phyloP scores from a whole-genome alignment of 495 filamentous ascomycete genomes.

The Podospora bellae-mahoneyi region DNA sequence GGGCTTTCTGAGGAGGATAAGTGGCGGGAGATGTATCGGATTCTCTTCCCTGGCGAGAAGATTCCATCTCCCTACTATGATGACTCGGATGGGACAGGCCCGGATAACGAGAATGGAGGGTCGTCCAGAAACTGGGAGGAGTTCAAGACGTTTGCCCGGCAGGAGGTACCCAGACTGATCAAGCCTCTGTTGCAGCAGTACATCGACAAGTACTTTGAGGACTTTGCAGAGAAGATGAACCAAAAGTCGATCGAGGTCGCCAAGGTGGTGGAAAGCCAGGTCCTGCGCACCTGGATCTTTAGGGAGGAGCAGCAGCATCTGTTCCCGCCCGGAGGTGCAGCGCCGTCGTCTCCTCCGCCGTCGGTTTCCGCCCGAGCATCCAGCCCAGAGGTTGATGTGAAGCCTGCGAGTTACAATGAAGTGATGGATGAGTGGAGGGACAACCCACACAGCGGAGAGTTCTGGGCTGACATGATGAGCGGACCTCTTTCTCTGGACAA shows the following conservation, averaged over 20 bases:
- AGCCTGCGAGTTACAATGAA: background rate
- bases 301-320: slow-evolving; percentile 18
- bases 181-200: slow-evolving; percentile 25
- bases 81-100: background rate
- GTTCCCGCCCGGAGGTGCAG: background rate
- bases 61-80: slow-evolving; percentile 33
- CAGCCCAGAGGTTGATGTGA: background rate
- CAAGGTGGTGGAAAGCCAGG: slow-evolving; percentile 16
- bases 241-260: slow-evolving; percentile 23
- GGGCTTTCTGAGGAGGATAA: slow-evolving; percentile 26
- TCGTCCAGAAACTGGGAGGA: slow-evolving; percentile 20
- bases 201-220: slow-evolving; percentile 24
- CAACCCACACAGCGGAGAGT: background rate
- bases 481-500: background rate
- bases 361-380: background rate
- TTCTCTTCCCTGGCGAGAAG: slow-evolving; percentile 26
- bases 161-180: slow-evolving; percentile 22
- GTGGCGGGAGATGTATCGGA: slow-evolving; percentile 33
- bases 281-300: slow-evolving; percentile 24
- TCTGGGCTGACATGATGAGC: background rate
- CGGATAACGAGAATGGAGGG: background rate
- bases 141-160: slow-evolving; percentile 21
- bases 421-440: background rate
- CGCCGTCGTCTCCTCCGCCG: background rate
- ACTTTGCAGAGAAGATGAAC: slow-evolving; percentile 20